Evolutionary conservation across 2,329 filamentous ascomycete genomes (phyloP), one percentile per base, ranked within the genome.

Genomic region (Penicillium italicum): DNA sequence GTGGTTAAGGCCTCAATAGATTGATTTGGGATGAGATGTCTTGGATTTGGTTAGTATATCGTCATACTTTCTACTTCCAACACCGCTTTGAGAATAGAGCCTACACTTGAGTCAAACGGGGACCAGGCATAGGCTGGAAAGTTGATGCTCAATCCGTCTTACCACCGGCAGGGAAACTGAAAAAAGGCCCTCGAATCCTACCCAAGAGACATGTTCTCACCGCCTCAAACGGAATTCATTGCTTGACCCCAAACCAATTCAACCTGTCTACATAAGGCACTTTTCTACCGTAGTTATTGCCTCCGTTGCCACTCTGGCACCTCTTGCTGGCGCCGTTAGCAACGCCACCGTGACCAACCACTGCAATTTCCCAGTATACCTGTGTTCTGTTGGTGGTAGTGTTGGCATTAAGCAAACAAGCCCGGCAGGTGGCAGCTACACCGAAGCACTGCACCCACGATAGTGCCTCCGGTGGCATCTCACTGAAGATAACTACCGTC

Each of bases 401-500:
- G 60, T 72, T 41, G 67, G 68, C 34, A 62, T 69, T 1, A 56
- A 58, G 34, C 62, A 71, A 38, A 71, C 62, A 33, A 61, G 78
- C 55, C 42, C 63, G 4, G 58, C 72, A 6, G 71, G 70, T 37
- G 55, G 53, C 11, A 61, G 48, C 43, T 78, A 75, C 65, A 67
- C 62, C 16, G 73, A 78, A 58, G 33, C 50, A 16, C 67, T 75
- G 58, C 68, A 62, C 61, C 61, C 66, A 67, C 44, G 73, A 76
- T 50, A 58, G 68, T 20, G 55, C 65, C 24, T 74, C 71, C 0
- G 74, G 74, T n/a, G 76, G 76, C 10, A 67, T 78, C 44, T 60
- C 76, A 1, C 64, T 78, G 45, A 78, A 77, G 66, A 71, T 78
- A 58, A 72, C 76, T 41, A 69, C 63, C 20, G 61, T 52, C 14